Conservation (phyloP, 495 filamentous ascomycete genomes). For the Neurospora sp. region DNA sequence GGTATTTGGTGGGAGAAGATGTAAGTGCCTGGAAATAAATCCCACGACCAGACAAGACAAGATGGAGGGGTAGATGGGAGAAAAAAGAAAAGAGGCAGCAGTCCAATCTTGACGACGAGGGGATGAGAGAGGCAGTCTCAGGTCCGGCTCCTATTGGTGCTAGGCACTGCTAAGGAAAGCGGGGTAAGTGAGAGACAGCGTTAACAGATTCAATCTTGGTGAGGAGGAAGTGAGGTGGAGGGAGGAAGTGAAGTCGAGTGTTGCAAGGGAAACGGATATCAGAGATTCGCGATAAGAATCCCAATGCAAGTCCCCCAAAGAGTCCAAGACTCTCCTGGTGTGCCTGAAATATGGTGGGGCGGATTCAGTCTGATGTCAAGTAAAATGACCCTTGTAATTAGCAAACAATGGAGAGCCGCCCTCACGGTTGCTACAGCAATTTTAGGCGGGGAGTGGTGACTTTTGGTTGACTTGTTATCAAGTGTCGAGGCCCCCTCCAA, state of each 20-base stretch:
- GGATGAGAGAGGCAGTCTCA: not conserved
- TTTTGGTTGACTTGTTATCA: not conserved
- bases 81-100: not conserved
- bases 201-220: conserved; percentile 15
- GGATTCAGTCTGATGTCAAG: not conserved
- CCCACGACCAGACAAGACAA: not conserved
- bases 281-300: not conserved
- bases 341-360: not conserved
- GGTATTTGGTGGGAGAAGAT: not conserved
- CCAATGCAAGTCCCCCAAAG: not conserved
- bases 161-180: conserved; percentile 1
- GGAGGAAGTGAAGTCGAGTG: not conserved
- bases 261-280: not conserved
- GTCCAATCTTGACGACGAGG: not conserved
- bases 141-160: not conserved
- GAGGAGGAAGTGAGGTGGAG: conserved; percentile 5
- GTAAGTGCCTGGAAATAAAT: not conserved
- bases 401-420: not conserved
- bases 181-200: not conserved
- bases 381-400: not conserved
- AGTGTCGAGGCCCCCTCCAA: not conserved
- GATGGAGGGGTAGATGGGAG: not conserved
- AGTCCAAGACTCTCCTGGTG: not conserved
- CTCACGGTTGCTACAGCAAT: not conserved
- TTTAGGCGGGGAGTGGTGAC: not conserved